Evolutionary conservation across 139 green algal species (phyloP).

Genomic region (Tetradesmus obliquus): DNA sequence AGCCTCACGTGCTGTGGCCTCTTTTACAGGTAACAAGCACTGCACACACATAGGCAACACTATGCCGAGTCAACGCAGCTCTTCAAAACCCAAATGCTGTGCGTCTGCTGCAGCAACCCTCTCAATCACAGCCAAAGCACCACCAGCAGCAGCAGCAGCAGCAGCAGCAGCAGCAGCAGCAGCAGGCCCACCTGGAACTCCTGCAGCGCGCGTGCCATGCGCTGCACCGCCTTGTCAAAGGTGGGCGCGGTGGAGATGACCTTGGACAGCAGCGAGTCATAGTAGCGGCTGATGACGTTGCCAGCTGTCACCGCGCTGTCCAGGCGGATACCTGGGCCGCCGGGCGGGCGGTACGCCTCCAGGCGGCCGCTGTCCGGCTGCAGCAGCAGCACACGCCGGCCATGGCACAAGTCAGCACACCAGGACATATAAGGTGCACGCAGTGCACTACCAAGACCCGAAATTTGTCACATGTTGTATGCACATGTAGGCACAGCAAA

Average conservation of each 20-base stretch:
- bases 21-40: not conserved
- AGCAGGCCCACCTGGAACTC: constrained; percentile 82
- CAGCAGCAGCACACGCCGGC: not conserved
- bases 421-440: not conserved
- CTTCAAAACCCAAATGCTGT: too few relatives aligned
- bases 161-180: too few relatives aligned
- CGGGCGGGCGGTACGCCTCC: constrained; percentile 86
- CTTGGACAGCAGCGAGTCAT: constrained; percentile 94
- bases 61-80: too few relatives aligned
- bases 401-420: not conserved
- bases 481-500: too few relatives aligned
- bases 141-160: too few relatives aligned
- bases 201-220: constrained; percentile 88
- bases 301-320: constrained; percentile 89
- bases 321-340: constrained; percentile 90
- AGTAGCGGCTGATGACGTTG: constrained; percentile 84
- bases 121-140: too few relatives aligned
- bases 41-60: not conserved
- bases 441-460: not conserved
- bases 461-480: too few relatives aligned
- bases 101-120: too few relatives aligned
- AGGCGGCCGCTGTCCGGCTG: constrained; percentile 90
- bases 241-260: constrained; percentile 78
- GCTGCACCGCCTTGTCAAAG: constrained; percentile 84
- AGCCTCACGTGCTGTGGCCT: too few relatives aligned